phyloP scores from a whole-genome alignment of 2,329 filamentous ascomycete species.

The Pyrenophora seminiperda region DNA sequence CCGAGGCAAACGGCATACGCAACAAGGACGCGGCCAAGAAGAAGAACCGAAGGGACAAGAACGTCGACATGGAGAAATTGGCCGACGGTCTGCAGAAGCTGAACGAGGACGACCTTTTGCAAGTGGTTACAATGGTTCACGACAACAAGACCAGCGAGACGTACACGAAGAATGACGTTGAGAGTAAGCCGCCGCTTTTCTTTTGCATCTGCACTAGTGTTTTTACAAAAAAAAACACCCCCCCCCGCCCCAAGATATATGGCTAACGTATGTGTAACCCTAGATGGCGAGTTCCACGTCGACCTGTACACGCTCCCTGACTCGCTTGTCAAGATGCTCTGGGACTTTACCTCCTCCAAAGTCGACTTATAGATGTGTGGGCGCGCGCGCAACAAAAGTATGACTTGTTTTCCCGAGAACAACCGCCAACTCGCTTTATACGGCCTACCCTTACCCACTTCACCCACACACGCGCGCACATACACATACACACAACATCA shows the following conservation, averaged over 20 bases:
- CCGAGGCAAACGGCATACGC: slow-evolving; percentile 66
- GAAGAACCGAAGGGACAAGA: slow-evolving; percentile 71
- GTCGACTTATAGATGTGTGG: slow-evolving; percentile 41
- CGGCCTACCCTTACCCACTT: no score
- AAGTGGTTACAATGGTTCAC: slow-evolving; percentile 97
- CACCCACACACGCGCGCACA: no score
- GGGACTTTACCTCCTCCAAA: slow-evolving; percentile 72
- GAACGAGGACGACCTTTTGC: slow-evolving; percentile 87
- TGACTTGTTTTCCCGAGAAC: no score
- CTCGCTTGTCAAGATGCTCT: slow-evolving; percentile 85
- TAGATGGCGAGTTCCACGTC: slow-evolving; percentile 96
- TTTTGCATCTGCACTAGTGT: no score
- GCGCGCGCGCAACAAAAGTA: no score
- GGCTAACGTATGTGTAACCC: slow-evolving; percentile 30
- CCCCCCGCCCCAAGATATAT: no score
- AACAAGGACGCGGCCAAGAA: slow-evolving; percentile 76
- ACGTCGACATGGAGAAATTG: slow-evolving; percentile 92
- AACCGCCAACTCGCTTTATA: no score
- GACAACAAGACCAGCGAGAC: slow-evolving; percentile 94
- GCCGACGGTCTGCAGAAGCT: slow-evolving; percentile 89
- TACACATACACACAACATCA: not conserved
- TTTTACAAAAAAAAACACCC: no score
- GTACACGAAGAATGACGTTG: slow-evolving; percentile 96
- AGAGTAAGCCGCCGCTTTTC: slow-evolving; percentile 77
- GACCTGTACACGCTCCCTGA: slow-evolving; percentile 98